Percentiles rank a stretch among this genome's conserved stretches.
phyloP scores from a whole-genome alignment of 345 rosid species.

The Nephelium lappaceum region DNA sequence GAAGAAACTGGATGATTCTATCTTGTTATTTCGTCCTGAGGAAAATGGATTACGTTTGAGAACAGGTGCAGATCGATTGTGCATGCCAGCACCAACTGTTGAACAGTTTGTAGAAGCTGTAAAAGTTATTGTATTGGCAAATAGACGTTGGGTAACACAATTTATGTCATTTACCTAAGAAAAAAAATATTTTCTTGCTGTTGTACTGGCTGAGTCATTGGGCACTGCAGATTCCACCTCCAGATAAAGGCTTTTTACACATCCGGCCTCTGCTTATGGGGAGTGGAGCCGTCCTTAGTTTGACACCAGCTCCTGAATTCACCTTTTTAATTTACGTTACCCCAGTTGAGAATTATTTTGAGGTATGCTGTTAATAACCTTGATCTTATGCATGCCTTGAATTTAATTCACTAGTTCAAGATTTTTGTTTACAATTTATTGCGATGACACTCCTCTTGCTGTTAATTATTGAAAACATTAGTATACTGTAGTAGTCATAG shows the following conservation, averaged over 20 bases:
- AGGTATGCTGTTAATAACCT: conserved; percentile 24
- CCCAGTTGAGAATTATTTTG: conserved; percentile 30
- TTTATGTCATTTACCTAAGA: conserved; percentile 10
- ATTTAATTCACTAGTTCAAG: not conserved
- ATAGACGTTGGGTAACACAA: conserved; percentile 36
- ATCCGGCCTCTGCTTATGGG: conserved; percentile 36
- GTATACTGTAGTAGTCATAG: not conserved
- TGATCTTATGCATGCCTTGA: not conserved
- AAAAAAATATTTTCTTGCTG: conserved; percentile 2
- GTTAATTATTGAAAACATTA: not conserved
- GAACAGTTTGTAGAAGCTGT: conserved; percentile 41
- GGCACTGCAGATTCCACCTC: conserved; percentile 34
- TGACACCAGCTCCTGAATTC: conserved; percentile 31
- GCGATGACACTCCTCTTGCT: not conserved
- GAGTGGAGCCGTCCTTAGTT: conserved; percentile 34
- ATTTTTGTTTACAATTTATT: not conserved
- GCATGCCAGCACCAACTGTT: conserved; percentile 39
- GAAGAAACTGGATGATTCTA: conserved; percentile 34
- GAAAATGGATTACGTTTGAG: conserved; percentile 29
- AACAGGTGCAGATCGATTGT: conserved; percentile 35
- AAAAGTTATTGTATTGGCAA: conserved; percentile 30
- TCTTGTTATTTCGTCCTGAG: conserved; percentile 38
- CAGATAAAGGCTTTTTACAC: conserved; percentile 32
- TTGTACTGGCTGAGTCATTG: conserved; percentile 1
- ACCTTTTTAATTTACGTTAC: conserved; percentile 32